Percentiles rank a stretch among this genome's conserved stretches.
phyloP scores from a whole-genome alignment of 306 rosid species.

The Lathyrus aphaca region DNA sequence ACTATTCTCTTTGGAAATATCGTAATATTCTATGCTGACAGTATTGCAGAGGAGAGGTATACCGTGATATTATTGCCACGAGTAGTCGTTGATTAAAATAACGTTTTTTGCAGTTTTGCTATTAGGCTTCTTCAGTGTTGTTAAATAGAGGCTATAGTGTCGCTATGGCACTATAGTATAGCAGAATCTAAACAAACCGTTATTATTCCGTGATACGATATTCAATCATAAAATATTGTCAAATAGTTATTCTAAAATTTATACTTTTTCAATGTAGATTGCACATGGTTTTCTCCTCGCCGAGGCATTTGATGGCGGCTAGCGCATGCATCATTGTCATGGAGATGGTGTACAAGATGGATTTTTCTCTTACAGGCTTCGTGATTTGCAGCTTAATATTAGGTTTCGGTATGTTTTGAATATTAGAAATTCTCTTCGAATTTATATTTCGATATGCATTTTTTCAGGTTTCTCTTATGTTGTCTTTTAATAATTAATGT shows the following conservation, averaged over 20 bases:
- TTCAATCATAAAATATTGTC: neutral
- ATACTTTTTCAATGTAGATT: constrained; percentile 57
- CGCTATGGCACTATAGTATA: neutral
- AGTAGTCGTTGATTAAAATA: constrained; percentile 3
- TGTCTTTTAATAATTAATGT: constrained; percentile 23
- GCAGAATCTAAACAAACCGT: neutral
- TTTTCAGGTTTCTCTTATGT: neutral
- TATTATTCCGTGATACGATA: neutral
- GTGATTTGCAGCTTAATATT: constrained; percentile 77
- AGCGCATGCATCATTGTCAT: constrained; percentile 81
- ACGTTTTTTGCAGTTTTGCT: constrained; percentile 18
- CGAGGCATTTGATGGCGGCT: constrained; percentile 92
- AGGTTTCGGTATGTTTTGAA: constrained; percentile 79
- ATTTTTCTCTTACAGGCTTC: constrained; percentile 85
- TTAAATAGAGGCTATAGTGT: neutral
- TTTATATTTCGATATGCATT: constrained; percentile 12
- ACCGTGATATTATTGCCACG: constrained; percentile 14
- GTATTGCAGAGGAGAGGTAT: constrained; percentile 96
- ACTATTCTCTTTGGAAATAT: constrained; percentile 85
- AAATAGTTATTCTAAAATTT: constrained; percentile 5
- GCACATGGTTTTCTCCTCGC: constrained; percentile 97
- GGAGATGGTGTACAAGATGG: constrained; percentile 85
- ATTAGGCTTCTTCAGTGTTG: neutral
- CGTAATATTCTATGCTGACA: constrained; percentile 85
- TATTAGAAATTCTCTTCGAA: constrained; percentile 16